phyloP scores from a whole-genome alignment of 352 stramenopile species.

The Phytophthora brassicae region DNA sequence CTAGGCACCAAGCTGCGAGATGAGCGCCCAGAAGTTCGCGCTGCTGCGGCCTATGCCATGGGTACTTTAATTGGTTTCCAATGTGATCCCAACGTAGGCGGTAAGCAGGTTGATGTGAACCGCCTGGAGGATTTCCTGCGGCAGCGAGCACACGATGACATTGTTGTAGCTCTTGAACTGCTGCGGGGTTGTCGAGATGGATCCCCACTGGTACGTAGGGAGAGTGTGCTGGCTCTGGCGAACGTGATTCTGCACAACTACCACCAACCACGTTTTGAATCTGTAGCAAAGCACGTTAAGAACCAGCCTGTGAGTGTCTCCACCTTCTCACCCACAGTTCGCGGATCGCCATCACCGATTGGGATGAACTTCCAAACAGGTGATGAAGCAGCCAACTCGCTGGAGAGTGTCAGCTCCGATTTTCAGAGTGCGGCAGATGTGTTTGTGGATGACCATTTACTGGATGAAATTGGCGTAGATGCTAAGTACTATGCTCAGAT shows the following conservation, averaged over 20 bases:
- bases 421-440: slow-evolving; percentile 26
- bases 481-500: slow-evolving; percentile 86
- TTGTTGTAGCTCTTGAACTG: slow-evolving; percentile 69
- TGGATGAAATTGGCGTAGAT: slow-evolving; percentile 48
- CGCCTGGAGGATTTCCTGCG: slow-evolving; percentile 64
- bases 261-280: slow-evolving; percentile 85
- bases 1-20: slow-evolving; percentile 86
- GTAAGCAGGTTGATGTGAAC: slow-evolving; percentile 46
- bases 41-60: slow-evolving; percentile 93
- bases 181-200: slow-evolving; percentile 74
- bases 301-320: slow-evolving; percentile 36
- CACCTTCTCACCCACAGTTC: slow-evolving; percentile 1
- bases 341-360: slow-evolving; percentile 7
- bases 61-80: slow-evolving; percentile 89
- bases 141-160: slow-evolving; percentile 63
- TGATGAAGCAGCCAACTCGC: slow-evolving; percentile 11
- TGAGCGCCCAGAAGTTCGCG: slow-evolving; percentile 89
- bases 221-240: slow-evolving; percentile 83
- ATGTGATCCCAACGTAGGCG: slow-evolving; percentile 55
- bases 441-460: slow-evolving; percentile 47
- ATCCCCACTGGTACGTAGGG: slow-evolving; percentile 79
- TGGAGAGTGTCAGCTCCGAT: slow-evolving; percentile 11
- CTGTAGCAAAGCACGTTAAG: slow-evolving; percentile 79
- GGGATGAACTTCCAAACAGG: slow-evolving; percentile 9
- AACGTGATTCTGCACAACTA: slow-evolving; percentile 88